Evolutionary conservation across 2,329 filamentous ascomycete genomes (phyloP).

Genomic region (Aspergillus fijiensis): DNA sequence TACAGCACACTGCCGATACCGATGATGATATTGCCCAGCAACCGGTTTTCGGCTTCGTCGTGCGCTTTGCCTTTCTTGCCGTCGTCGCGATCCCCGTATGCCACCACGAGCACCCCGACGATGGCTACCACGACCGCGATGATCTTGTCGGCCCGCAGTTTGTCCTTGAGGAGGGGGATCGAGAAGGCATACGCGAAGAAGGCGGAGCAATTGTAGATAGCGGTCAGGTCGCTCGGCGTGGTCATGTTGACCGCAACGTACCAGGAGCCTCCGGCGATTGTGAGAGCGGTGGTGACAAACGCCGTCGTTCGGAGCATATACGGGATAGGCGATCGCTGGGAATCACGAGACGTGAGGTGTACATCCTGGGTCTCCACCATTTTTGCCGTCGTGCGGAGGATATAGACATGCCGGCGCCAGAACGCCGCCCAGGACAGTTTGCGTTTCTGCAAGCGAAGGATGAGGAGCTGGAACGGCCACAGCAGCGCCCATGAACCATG

Average conservation of each 20-base stretch:
- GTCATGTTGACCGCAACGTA: conserved; percentile 94
- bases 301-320: conserved; percentile 81
- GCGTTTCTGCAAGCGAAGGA: conserved; percentile 77
- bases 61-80: conserved; percentile 49
- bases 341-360: conserved; percentile 53
- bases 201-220: conserved; percentile 98
- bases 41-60: conserved; percentile 63
- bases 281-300: conserved; percentile 80
- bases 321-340: conserved; percentile 53
- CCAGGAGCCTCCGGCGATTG: conserved; percentile 89
- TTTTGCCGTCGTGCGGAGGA: conserved; percentile 66
- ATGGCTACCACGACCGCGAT: conserved; percentile 85
- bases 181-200: conserved; percentile 99
- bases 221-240: conserved; percentile 87
- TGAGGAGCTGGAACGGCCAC: conserved; percentile 79
- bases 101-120: conserved; percentile 85
- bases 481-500: conserved; percentile 91
- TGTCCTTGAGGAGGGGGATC: conserved; percentile 83
- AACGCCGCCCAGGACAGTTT: conserved; percentile 78
- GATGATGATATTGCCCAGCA: conserved; percentile 88
- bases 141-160: conserved; percentile 78
- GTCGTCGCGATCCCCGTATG: conserved; percentile 75
- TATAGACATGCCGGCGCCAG: conserved; percentile 70
- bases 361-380: conserved; percentile 84
- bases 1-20: conserved; percentile 88